Evolutionary conservation across 1,139 yeast species (phyloP).

Genomic region (Suhomyces yuchorum): DNA sequence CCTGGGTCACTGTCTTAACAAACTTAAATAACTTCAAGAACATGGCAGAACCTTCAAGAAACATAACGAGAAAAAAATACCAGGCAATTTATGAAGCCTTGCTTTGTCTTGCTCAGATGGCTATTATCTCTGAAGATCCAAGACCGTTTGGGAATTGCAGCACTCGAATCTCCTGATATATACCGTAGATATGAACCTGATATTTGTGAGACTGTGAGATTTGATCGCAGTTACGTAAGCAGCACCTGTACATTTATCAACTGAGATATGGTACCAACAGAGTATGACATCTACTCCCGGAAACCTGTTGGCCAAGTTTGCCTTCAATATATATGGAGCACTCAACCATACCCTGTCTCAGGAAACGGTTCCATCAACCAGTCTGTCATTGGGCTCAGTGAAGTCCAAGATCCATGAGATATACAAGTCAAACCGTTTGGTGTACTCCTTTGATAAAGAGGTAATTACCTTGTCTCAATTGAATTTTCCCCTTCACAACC

Average conservation of each 20-base stretch:
- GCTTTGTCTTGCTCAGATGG: no score
- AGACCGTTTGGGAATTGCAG: no score
- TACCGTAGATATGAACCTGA: no score
- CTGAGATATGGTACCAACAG: not conserved
- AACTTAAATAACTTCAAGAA: constrained; percentile 14
- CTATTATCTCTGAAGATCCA: no score
- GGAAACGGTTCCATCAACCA: constrained; percentile 15
- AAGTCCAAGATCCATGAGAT: constrained; percentile 12
- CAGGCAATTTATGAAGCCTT: not conserved
- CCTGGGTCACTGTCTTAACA: constrained; percentile 18
- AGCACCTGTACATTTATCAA: not conserved
- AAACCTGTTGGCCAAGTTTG: constrained; percentile 32
- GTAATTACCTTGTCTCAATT: constrained; percentile 40
- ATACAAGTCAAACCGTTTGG: constrained; percentile 16
- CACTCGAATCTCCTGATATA: no score
- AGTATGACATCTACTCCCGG: constrained; percentile 11
- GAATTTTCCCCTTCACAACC: constrained; percentile 27
- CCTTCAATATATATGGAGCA: constrained; percentile 40
- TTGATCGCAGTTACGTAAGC: not conserved
- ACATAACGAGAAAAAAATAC: constrained; percentile 7
- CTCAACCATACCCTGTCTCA: constrained; percentile 18
- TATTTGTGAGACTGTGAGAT: not conserved
- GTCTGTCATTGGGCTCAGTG: constrained; percentile 16
- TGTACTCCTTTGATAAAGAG: constrained; percentile 34
- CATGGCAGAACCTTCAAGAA: constrained; percentile 10